A percentile compares a stretch with the other conserved stretches of the same genome.
Conservation (phyloP, 2,329 filamentous ascomycete genomes). For the Elsinoe arachidis region DNA sequence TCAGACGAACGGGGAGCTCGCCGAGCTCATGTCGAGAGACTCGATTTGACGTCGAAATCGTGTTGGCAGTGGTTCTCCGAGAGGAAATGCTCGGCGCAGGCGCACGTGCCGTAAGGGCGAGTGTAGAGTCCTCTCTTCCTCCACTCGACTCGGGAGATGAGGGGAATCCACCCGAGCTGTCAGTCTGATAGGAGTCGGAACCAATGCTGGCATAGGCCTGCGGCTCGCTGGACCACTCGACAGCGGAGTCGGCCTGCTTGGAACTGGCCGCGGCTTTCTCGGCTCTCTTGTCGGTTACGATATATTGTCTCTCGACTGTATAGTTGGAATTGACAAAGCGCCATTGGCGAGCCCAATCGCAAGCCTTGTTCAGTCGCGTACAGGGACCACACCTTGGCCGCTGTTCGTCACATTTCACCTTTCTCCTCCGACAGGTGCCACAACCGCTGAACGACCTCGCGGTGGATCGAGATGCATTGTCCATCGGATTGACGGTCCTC, state of each 20-base stretch:
- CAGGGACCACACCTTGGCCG: slow-evolving; percentile 14
- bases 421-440: slow-evolving; percentile 4
- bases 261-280: background rate
- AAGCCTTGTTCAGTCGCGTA: slow-evolving; percentile 11
- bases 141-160: background rate
- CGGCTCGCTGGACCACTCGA: background rate
- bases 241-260: background rate
- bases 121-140: background rate
- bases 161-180: background rate
- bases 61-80: background rate
- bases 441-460: slow-evolving; percentile 8
- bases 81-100: background rate
- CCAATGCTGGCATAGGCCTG: background rate
- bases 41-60: background rate
- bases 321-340: slow-evolving; percentile 14
- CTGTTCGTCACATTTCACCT: slow-evolving; percentile 16
- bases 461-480: slow-evolving; percentile 1
- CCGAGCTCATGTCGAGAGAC: background rate
- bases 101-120: background rate
- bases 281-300: background rate
- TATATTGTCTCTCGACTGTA: slow-evolving; percentile 12
- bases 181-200: background rate
- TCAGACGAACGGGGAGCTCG: background rate
- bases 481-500: background rate
- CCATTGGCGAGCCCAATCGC: slow-evolving; percentile 15